phyloP scores from a whole-genome alignment of 192 early-diverging fungal species.

The Backusella circina region DNA sequence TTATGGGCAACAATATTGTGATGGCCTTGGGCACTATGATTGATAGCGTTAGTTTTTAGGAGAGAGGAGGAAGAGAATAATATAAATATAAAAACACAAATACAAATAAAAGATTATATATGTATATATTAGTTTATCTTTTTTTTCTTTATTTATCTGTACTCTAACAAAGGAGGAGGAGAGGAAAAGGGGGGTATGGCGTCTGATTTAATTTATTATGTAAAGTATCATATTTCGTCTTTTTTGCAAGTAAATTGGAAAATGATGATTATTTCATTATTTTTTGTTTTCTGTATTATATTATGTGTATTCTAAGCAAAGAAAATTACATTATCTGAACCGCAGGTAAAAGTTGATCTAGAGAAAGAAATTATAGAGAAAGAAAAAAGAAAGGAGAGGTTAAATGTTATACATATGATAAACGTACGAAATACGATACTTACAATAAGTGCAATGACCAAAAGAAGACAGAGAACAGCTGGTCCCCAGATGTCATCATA shows the following conservation, averaged over 20 bases:
- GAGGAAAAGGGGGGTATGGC: neutral
- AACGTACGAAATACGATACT: neutral
- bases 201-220: slow-evolving; percentile 6
- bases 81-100: neutral
- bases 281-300: neutral
- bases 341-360: slow-evolving; percentile 32
- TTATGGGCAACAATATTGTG: slow-evolving; percentile 97
- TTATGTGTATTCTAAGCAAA: neutral
- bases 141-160: neutral
- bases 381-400: neutral
- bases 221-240: slow-evolving; percentile 4
- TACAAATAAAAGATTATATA: neutral
- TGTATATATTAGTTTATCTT: neutral
- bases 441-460: slow-evolving; percentile 56
- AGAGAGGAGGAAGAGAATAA: neutral
- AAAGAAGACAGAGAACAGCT: slow-evolving; percentile 63
- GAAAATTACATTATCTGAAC: slow-evolving; percentile 14
- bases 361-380: slow-evolving; percentile 13
- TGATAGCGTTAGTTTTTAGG: slow-evolving; percentile 67
- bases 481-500: slow-evolving; percentile 81
- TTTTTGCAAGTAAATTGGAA: too few relatives aligned
- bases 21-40: slow-evolving; percentile 92
- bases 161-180: neutral
- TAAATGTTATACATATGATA: neutral
- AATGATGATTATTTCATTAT: neutral